Evolutionary conservation across 768 basidiomycete genomes (phyloP).

Genomic region (Pulveroboletus ravenelii): DNA sequence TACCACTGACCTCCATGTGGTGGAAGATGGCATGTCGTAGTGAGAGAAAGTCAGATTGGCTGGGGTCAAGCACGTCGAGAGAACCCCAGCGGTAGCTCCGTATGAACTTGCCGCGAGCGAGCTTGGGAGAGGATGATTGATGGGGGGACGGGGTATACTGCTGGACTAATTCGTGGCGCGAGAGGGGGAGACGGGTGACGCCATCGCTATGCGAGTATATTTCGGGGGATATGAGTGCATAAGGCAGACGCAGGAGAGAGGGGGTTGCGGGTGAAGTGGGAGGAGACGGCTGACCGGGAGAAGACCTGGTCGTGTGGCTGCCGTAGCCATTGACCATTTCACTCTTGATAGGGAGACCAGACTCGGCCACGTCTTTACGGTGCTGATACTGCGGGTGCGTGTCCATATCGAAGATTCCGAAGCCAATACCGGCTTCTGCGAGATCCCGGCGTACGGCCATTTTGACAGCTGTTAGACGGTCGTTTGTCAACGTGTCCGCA

Average conservation of each 20-base stretch:
- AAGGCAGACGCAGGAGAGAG: constrained; percentile 66
- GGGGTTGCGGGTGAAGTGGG: constrained; percentile 63
- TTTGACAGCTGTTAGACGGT: constrained; percentile 76
- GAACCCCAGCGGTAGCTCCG: constrained; percentile 81
- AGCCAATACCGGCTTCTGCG: constrained; percentile 80
- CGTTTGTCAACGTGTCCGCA: constrained; percentile 77
- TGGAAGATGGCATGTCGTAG: constrained; percentile 79
- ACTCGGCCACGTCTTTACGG: constrained; percentile 41
- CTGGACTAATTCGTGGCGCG: constrained; percentile 68
- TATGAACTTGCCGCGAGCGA: constrained; percentile 58
- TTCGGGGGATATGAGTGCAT: constrained; percentile 81
- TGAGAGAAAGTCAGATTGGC: constrained; percentile 75
- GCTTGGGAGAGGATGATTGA: constrained; percentile 39
- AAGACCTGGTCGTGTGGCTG: constrained; percentile 46
- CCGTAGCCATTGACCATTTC: constrained; percentile 53
- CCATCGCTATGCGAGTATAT: constrained; percentile 82
- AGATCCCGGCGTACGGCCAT: constrained; percentile 75
- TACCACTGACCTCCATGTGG: constrained; percentile 72
- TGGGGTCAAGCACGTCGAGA: constrained; percentile 73
- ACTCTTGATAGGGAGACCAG: constrained; percentile 40
- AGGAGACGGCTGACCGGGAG: constrained; percentile 51
- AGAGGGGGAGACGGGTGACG: constrained; percentile 49
- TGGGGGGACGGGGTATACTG: constrained; percentile 65
- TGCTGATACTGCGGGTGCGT: constrained; percentile 44
- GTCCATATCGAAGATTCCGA: constrained; percentile 85